Evolutionary conservation across 768 basidiomycete species (phyloP).

Genomic region (Rhodotorula babjevae): DNA sequence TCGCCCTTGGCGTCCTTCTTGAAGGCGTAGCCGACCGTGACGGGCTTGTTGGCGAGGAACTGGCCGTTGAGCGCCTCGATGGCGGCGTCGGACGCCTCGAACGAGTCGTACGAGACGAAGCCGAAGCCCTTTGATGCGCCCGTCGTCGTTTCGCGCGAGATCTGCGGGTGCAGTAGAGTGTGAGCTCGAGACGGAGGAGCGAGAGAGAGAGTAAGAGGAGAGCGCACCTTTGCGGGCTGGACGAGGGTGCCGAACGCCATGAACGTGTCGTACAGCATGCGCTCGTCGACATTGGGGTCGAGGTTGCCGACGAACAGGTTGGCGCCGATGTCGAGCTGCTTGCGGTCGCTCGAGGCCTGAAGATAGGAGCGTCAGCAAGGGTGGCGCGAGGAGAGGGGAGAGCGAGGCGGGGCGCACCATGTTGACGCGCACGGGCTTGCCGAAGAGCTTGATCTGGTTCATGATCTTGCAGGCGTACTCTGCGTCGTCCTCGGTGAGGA

Average conservation of each 20-base stretch:
- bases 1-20: constrained; percentile 99
- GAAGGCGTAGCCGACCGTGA: constrained; percentile 96
- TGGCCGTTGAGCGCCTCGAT: constrained; percentile 95
- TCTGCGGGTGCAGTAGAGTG: constrained; percentile 52
- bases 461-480: constrained; percentile 99
- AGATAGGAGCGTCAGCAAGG: no score
- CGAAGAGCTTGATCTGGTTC: constrained; percentile 99
- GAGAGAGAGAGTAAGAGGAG: background rate
- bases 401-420: constrained; percentile 60
- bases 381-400: no score
- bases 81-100: constrained; percentile 93
- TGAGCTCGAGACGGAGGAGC: background rate
- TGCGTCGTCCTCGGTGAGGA: constrained; percentile 95
- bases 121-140: constrained; percentile 94
- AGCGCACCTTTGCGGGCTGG: constrained; percentile 73
- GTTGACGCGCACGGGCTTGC: constrained; percentile 97
- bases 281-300: constrained; percentile 92
- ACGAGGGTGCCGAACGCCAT: constrained; percentile 90
- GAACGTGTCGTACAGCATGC: constrained; percentile 88
- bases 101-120: constrained; percentile 94
- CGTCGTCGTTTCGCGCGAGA: constrained; percentile 77
- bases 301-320: constrained; percentile 94
- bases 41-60: constrained; percentile 97
- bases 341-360: constrained; percentile 95
- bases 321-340: constrained; percentile 94